Evolutionary conservation across 2,329 filamentous ascomycete genomes (phyloP), one percentile per base, ranked within the genome.

Genomic region (Ploettnerulaceae sp.): DNA sequence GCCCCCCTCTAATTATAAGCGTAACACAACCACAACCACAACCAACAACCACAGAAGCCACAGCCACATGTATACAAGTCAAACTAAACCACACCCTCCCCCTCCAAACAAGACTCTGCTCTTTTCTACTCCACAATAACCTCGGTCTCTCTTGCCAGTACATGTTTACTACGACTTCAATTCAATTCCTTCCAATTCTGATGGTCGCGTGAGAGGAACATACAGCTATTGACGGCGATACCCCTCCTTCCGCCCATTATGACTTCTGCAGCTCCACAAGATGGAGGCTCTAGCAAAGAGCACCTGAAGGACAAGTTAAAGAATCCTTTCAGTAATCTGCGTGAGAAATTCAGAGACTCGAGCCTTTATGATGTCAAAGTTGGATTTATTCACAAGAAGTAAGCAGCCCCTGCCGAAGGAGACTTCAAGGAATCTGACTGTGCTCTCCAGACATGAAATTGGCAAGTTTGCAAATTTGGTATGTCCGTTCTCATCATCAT

Each of bases 401-500:
- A 59, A 29, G 63, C 50, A 11, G 14, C 34, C n/a, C 17, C 12
- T n/a, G 12, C 11, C 14, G 11, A 11, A 2, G 22, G 32, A 15
- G 33, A 20, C 21, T 18, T 11, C n/a, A 24, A 54, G 42, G 34
- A 37, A 22, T 4, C 29, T 35, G 33, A 53, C 33, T 39, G 25
- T 14, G 11, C 12, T 20, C 14, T 12, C n/a, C 36, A 75, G 72
- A 36, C 70, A 82, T 54, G 71, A 81, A 49, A 71, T 83, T 57
- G 80, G 80, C 43, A 84, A 84, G 61, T 66, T 83, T 39, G 75
- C 67, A 31, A 84, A 84, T 56, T 56, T 84, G 56, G 77, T 81
- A 68, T 51, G 71, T 52, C 29, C n/a, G n/a, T n/a, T 29, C 21
- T n/a, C n/a, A 32, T 20, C 18, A 12, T 5, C n/a, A 20, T 32